Evolutionary conservation across 352 stramenopile species (phyloP).

Genomic region (Pythium angustatum): DNA sequence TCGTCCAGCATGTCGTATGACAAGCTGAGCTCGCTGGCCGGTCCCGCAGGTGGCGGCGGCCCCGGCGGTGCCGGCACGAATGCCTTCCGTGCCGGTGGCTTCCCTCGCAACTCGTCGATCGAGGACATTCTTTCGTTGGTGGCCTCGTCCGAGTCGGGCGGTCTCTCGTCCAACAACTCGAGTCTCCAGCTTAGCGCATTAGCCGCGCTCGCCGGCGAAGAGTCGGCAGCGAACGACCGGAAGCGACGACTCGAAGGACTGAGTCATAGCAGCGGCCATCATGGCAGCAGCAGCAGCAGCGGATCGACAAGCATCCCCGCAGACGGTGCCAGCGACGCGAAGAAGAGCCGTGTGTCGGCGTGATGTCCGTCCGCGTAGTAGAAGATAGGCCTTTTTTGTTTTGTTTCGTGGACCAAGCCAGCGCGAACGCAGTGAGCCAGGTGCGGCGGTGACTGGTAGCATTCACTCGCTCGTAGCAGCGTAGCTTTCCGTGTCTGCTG

Average conservation of each 20-base stretch:
- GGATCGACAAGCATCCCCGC: background rate
- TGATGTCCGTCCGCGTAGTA: background rate
- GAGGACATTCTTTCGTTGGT: constrained; percentile 87
- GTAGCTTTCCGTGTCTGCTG: too few relatives aligned
- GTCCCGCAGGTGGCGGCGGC: background rate
- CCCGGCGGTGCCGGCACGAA: background rate
- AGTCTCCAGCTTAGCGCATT: constrained; percentile 68
- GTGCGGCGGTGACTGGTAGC: too few relatives aligned
- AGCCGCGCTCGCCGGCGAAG: constrained; percentile 62
- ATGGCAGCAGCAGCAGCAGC: constrained; percentile 6
- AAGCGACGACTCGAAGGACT: constrained; percentile 54
- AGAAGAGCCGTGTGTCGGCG: constrained; percentile 30
- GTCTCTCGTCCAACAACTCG: constrained; percentile 48
- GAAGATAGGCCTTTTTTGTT: constrained; percentile 13
- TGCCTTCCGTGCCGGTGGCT: constrained; percentile 33
- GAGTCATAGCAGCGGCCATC: constrained; percentile 9
- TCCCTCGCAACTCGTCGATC: constrained; percentile 85
- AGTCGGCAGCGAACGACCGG: constrained; percentile 58
- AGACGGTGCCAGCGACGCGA: constrained; percentile 10
- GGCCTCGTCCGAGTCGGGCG: constrained; percentile 67
- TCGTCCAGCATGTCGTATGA: constrained; percentile 73
- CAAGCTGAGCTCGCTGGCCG: constrained; percentile 61
- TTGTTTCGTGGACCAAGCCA: background rate
- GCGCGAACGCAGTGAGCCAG: too few relatives aligned
- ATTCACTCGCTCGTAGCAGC: too few relatives aligned